Percentiles rank a stretch among this genome's conserved stretches.
These are phyloP conservation scores for Botryosphaeria agaves DNA, from an alignment of 2,329 filamentous ascomycete genomes.

Conservation along the genomic window DNA sequence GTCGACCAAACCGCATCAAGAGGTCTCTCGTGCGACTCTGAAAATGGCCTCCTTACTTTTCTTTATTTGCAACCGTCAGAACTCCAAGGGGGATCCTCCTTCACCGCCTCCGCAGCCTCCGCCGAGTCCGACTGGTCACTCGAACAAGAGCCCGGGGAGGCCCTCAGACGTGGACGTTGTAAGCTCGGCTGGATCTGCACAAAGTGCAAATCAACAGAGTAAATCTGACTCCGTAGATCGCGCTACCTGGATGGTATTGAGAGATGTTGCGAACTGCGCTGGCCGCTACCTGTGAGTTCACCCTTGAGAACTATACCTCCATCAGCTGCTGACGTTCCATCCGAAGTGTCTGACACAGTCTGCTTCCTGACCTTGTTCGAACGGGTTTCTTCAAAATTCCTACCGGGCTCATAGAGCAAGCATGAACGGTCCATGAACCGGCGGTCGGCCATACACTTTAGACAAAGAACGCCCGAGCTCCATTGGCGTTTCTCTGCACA, in stretches of 20 bases:
- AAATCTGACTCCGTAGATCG: background rate
- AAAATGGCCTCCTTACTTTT: background rate
- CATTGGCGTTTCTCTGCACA: too few species aligned
- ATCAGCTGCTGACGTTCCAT: too few species aligned
- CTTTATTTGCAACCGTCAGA: background rate
- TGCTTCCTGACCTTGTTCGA: too few species aligned
- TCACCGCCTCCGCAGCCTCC: slow-evolving; percentile 22
- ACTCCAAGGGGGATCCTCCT: slow-evolving; percentile 19
- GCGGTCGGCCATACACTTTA: too few species aligned
- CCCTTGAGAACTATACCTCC: too few species aligned
- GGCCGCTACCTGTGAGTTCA: too few species aligned
- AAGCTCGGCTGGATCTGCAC: background rate
- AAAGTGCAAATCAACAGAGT: background rate
- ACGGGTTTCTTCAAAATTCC: background rate
- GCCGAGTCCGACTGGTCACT: slow-evolving; percentile 15
- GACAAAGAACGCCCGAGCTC: too few species aligned
- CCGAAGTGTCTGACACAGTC: too few species aligned
- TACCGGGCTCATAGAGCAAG: background rate
- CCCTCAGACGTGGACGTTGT: slow-evolving; percentile 1
- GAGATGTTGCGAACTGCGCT: background rate
- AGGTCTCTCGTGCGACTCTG: background rate
- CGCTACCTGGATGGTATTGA: slow-evolving; percentile 3
- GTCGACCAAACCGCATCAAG: background rate
- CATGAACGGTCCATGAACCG: background rate
- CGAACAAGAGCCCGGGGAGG: background rate